Evolutionary conservation across 306 rosid species (phyloP).

Genomic region (Prunus davidiana): DNA sequence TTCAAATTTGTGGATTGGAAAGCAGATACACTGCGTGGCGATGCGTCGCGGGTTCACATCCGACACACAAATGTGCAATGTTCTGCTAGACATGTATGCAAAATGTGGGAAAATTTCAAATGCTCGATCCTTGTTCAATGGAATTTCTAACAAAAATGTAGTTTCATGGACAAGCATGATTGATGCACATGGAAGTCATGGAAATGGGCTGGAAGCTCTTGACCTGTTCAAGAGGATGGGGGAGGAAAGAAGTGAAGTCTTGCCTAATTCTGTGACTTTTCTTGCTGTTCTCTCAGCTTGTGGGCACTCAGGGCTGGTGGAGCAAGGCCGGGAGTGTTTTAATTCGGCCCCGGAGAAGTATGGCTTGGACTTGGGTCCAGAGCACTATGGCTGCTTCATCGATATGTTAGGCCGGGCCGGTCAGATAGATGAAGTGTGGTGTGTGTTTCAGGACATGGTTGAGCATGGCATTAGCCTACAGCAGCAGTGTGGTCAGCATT

Average conservation of each 20-base stretch:
- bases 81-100: constrained; percentile 53
- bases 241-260: constrained; percentile 36
- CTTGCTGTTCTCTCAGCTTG: constrained; percentile 43
- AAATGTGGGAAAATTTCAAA: constrained; percentile 45
- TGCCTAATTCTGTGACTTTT: constrained; percentile 53
- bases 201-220: constrained; percentile 45
- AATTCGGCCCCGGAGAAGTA: constrained; percentile 36
- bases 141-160: constrained; percentile 40
- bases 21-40: constrained; percentile 59
- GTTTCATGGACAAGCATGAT: constrained; percentile 62
- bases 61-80: constrained; percentile 53
- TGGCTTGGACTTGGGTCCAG: constrained; percentile 45
- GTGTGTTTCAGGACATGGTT: constrained; percentile 32
- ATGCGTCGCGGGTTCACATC: constrained; percentile 42
- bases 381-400: constrained; percentile 57
- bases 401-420: constrained; percentile 61
- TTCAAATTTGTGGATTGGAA: constrained; percentile 49
- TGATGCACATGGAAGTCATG: constrained; percentile 51
- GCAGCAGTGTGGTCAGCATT: constrained; percentile 52
- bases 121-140: constrained; percentile 39
- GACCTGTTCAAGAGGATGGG: constrained; percentile 32
- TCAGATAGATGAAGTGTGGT: constrained; percentile 53
- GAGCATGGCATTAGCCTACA: constrained; percentile 35
- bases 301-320: constrained; percentile 51
- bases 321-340: constrained; percentile 52